phyloP scores from a whole-genome alignment of 2,329 filamentous ascomycete species.

The Arthrobotrys pseudoclavata region DNA sequence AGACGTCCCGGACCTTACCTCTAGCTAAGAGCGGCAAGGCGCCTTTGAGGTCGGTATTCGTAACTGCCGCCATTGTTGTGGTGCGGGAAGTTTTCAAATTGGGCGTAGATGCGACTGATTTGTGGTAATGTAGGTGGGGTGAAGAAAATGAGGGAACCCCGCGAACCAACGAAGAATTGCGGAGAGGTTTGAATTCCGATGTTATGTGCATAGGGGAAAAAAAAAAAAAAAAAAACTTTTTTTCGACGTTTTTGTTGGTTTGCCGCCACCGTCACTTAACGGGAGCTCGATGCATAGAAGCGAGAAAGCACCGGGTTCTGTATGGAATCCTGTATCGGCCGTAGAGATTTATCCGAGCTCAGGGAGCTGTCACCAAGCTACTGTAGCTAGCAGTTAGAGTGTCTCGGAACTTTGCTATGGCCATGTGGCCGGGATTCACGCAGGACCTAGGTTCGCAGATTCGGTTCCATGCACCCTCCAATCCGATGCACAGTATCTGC shows the following conservation, averaged over 20 bases:
- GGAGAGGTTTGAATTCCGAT: conserved; percentile 9
- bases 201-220: not conserved
- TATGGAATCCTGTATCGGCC: conserved; percentile 31
- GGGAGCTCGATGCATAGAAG: conserved; percentile 37
- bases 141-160: conserved; percentile 19
- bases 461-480: conserved; percentile 8
- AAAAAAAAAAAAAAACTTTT: conserved; percentile 35
- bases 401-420: conserved; percentile 35
- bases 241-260: conserved; percentile 28
- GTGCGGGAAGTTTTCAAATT: conserved; percentile 14
- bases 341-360: conserved; percentile 40
- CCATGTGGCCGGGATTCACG: conserved; percentile 37
- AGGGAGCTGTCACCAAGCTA: conserved; percentile 28
- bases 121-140: conserved; percentile 14
- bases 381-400: conserved; percentile 10
- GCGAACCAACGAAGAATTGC: conserved; percentile 19
- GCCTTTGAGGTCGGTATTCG: conserved; percentile 67
- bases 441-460: conserved; percentile 6
- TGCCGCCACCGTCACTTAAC: conserved; percentile 18
- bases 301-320: conserved; percentile 33
- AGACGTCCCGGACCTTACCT: conserved; percentile 86
- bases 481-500: not conserved
- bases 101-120: conserved; percentile 7
- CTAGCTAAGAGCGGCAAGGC: conserved; percentile 71
- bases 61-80: conserved; percentile 66